Percentiles rank a stretch among this genome's conserved stretches.
These are phyloP conservation scores for Didymellaceae sp. DNA, from an alignment of 2,329 filamentous ascomycete species.

Conservation along the genomic window DNA sequence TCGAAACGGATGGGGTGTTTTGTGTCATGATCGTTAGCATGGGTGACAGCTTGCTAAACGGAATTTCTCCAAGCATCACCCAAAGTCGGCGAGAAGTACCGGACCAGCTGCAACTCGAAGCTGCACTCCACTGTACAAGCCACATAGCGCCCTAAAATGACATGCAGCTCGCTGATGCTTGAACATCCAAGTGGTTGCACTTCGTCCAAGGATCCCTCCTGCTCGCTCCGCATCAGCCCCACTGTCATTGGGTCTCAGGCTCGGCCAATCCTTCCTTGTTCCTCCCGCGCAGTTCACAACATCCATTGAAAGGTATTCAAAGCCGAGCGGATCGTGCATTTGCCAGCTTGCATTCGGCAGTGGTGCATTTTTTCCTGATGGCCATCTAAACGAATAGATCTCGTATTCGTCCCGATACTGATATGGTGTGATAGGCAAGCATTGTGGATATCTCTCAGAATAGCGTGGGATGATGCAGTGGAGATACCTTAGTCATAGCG, in stretches of 20 bases:
- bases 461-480: slow-evolving; percentile 19
- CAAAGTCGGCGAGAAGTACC: slow-evolving; percentile 23
- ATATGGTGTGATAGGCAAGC: slow-evolving; percentile 19
- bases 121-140: slow-evolving; percentile 25
- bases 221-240: slow-evolving; percentile 29
- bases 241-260: slow-evolving; percentile 10
- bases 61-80: slow-evolving; percentile 1
- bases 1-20: background rate
- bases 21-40: slow-evolving; percentile 3
- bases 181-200: slow-evolving; percentile 10
- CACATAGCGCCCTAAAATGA: slow-evolving; percentile 29
- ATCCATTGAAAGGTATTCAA: background rate
- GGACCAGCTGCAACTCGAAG: slow-evolving; percentile 22
- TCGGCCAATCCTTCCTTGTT: slow-evolving; percentile 1
- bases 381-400: slow-evolving; percentile 7
- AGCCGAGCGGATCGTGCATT: slow-evolving; percentile 5
- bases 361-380: background rate
- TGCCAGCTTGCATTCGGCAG: slow-evolving; percentile 8
- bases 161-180: slow-evolving; percentile 30
- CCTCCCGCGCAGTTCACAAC: slow-evolving; percentile 5
- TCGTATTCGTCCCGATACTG: slow-evolving; percentile 10
- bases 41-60: slow-evolving; percentile 4
- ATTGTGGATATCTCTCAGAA: slow-evolving; percentile 19
- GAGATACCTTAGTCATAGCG: slow-evolving; percentile 20
- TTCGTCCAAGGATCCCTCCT: slow-evolving; percentile 23